A percentile compares a stretch with the other conserved stretches of the same genome.
phyloP scores from a whole-genome alignment of 768 basidiomycete genomes.

The Leucogyrophana mollusca region DNA sequence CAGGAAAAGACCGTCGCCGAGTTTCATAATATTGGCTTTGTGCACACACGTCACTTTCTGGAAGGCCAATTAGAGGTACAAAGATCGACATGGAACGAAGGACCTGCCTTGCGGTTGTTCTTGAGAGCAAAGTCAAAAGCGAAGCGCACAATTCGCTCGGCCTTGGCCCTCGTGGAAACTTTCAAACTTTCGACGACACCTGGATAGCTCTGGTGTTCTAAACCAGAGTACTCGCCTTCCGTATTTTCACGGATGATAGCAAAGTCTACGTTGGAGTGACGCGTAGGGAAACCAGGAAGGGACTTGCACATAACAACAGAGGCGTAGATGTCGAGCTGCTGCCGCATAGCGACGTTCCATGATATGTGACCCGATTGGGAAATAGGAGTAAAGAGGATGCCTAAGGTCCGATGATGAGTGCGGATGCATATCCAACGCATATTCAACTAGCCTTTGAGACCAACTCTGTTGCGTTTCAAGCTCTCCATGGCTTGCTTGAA shows the following conservation, averaged over 20 bases:
- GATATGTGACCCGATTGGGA: slow-evolving; percentile 96
- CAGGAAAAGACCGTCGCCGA: slow-evolving; percentile 98
- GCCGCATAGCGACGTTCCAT: slow-evolving; percentile 99
- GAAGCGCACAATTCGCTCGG: slow-evolving; percentile 94
- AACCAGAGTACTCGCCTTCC: slow-evolving; percentile 98
- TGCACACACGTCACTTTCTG: slow-evolving; percentile 99
- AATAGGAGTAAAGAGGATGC: slow-evolving; percentile 97
- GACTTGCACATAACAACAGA: slow-evolving; percentile 99
- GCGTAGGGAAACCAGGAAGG: slow-evolving; percentile 91
- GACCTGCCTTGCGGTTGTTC: slow-evolving; percentile 89
- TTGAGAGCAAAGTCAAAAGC: slow-evolving; percentile 99
- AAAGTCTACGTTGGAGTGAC: slow-evolving; percentile 96
- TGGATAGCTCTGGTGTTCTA: slow-evolving; percentile 97
- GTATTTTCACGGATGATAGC: slow-evolving; percentile 99
- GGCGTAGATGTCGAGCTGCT: slow-evolving; percentile 98
- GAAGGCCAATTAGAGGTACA: slow-evolving; percentile 6
- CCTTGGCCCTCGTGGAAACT: slow-evolving; percentile 92
- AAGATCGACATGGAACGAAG: background rate
- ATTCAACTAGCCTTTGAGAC: slow-evolving; percentile 80
- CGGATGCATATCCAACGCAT: background rate
- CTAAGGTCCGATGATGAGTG: slow-evolving; percentile 38
- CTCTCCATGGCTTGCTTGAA: slow-evolving; percentile 99
- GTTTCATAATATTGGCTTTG: slow-evolving; percentile 99
- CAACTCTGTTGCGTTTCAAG: slow-evolving; percentile 95
- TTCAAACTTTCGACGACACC: slow-evolving; percentile 99